These are phyloP conservation scores for Mycena citricolor DNA, from an alignment of 1,284 basidiomycete species.

Conservation along the genomic window DNA sequence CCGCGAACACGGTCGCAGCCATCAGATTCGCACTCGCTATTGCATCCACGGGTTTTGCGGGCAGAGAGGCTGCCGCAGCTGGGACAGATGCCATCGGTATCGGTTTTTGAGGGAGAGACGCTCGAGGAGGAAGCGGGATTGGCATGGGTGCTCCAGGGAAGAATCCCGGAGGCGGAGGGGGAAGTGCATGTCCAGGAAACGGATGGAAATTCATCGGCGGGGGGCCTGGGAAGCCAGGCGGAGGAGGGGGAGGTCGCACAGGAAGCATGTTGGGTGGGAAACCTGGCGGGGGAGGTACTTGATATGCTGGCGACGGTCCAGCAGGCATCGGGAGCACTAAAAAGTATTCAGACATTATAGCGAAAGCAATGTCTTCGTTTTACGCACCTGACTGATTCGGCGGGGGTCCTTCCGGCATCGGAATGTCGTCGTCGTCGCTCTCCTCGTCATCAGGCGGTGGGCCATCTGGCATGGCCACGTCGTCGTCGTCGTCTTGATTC, in stretches of 20 bases:
- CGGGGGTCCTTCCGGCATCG: slow-evolving; percentile 82
- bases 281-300: slow-evolving; percentile 15
- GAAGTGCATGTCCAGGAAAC: slow-evolving; percentile 28
- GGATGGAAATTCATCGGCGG: slow-evolving; percentile 28
- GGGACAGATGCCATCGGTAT: slow-evolving; percentile 30
- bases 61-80: slow-evolving; percentile 31
- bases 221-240: slow-evolving; percentile 27
- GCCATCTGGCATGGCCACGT: slow-evolving; percentile 71
- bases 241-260: slow-evolving; percentile 33
- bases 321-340: slow-evolving; percentile 19
- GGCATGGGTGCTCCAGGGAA: slow-evolving; percentile 54
- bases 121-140: slow-evolving; percentile 51
- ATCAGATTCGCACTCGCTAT: slow-evolving; percentile 31
- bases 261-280: slow-evolving; percentile 20
- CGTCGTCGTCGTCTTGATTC: slow-evolving; percentile 44
- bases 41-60: slow-evolving; percentile 41
- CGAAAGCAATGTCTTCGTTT: not conserved
- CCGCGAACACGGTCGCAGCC: slow-evolving; percentile 76
- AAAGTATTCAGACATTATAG: not conserved
- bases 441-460: slow-evolving; percentile 59
- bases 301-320: slow-evolving; percentile 22
- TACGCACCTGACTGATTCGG: slow-evolving; percentile 40
- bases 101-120: slow-evolving; percentile 55
- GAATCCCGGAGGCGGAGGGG: slow-evolving; percentile 50
- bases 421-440: slow-evolving; percentile 76